phyloP scores from a whole-genome alignment of 257 asterid genomes.

The Phtheirospermum japonicum region DNA sequence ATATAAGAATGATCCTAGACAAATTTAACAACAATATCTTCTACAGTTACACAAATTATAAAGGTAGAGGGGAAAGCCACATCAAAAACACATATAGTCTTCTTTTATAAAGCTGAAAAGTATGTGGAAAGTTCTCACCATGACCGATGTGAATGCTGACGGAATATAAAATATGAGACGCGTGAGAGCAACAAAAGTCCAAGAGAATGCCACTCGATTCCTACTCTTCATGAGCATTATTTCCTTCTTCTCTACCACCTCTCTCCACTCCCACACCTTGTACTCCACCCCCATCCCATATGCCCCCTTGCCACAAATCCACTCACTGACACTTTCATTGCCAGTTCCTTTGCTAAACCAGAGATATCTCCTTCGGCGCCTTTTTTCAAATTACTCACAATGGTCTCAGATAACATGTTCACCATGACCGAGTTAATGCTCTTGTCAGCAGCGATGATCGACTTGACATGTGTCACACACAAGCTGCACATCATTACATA shows the following conservation, averaged over 20 bases:
- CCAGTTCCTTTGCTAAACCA: slow-evolving; percentile 60
- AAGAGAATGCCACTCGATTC: slow-evolving; percentile 79
- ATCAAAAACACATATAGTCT: too few relatives aligned
- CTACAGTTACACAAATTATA: not conserved
- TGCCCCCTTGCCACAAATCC: slow-evolving; percentile 80
- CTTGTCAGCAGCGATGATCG: slow-evolving; percentile 68
- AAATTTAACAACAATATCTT: slow-evolving; percentile 9
- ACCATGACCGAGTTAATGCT: slow-evolving; percentile 87
- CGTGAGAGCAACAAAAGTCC: slow-evolving; percentile 95
- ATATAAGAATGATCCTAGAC: slow-evolving; percentile 63
- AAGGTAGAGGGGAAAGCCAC: not conserved
- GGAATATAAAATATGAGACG: slow-evolving; percentile 81
- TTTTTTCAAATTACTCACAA: slow-evolving; percentile 71
- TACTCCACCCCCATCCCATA: slow-evolving; percentile 78
- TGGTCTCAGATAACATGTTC: slow-evolving; percentile 88
- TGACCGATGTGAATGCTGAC: slow-evolving; percentile 82
- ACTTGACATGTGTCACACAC: slow-evolving; percentile 82
- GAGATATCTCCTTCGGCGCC: slow-evolving; percentile 30
- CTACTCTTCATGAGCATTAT: slow-evolving; percentile 67
- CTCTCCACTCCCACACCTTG: slow-evolving; percentile 90
- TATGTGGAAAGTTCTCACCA: slow-evolving; percentile 41
- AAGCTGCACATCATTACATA: slow-evolving; percentile 99
- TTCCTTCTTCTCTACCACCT: slow-evolving; percentile 76
- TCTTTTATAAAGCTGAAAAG: slow-evolving; percentile 4
- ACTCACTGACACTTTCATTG: slow-evolving; percentile 61